These are phyloP conservation scores for Annulohypoxylon bovei DNA, from an alignment of 495 filamentous ascomycete species.

Conservation along the genomic window DNA sequence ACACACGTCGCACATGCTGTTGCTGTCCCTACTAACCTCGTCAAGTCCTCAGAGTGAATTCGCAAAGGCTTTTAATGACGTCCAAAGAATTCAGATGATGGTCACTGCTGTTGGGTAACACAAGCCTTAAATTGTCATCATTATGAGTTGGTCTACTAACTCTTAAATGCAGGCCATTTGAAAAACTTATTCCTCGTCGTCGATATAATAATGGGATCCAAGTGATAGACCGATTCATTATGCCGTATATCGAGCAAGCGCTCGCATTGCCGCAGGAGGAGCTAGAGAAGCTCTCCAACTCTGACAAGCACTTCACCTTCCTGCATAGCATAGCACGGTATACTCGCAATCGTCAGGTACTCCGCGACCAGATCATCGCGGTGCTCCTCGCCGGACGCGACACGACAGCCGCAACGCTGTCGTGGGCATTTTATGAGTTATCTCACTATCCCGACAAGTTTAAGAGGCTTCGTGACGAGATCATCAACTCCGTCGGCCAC, in stretches of 20 bases:
- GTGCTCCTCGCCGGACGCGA: conserved; percentile 71
- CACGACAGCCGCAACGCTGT: conserved; percentile 66
- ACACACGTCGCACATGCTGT: background rate
- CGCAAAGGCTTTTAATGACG: conserved; percentile 62
- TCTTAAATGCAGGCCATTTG: conserved; percentile 50
- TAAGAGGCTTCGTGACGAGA: conserved; percentile 54
- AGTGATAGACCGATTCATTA: conserved; percentile 60
- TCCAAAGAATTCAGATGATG: conserved; percentile 60
- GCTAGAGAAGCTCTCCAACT: conserved; percentile 59
- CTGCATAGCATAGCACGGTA: conserved; percentile 58
- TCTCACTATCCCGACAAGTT: conserved; percentile 61
- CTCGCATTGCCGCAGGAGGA: conserved; percentile 59
- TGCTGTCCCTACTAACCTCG: conserved; percentile 9
- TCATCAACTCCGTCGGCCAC: conserved; percentile 47
- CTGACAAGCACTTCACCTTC: conserved; percentile 56
- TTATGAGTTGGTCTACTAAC: conserved; percentile 7
- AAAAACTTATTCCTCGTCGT: conserved; percentile 52
- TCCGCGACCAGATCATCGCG: conserved; percentile 68
- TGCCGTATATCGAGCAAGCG: conserved; percentile 62
- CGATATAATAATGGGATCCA: conserved; percentile 56
- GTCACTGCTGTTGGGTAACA: conserved; percentile 54
- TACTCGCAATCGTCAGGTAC: conserved; percentile 56
- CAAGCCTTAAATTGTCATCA: background rate
- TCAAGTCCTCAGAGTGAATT: conserved; percentile 59
- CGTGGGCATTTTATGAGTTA: conserved; percentile 65